Base-by-base conservation (phyloP, 2,329 filamentous ascomycete genomes). In the Aspergillus transmontanensis region DNA sequence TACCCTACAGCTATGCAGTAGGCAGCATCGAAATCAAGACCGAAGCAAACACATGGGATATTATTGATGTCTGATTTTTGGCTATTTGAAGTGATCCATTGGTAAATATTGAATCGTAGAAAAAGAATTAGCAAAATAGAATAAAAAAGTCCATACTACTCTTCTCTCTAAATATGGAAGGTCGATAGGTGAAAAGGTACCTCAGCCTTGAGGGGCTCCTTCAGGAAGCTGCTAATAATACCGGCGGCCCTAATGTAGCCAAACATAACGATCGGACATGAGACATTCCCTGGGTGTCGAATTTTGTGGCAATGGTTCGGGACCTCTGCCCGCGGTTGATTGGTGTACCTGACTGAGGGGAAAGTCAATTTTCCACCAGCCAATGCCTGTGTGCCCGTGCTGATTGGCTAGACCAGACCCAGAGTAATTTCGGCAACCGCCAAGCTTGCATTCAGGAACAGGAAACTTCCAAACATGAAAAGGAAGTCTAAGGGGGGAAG, bases 281-380 rank as follows among this genome's bases (percentile, higher is more conserved):
- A 67, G 64, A 68, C 65, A 65, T 59, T 62, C 56, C 58, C 45
- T 63, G 64, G 63, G 57, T 48, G 57, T 57, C 14, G 51, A 61
- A 60, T 50, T 57, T 63, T 66, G 64, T 64, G 62, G 66, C 58
- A 50, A 63, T 63, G 57, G 59, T 62, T 69, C 48, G 68, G 64
- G 58, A 65, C 56, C 23, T n/a, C 39, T 4, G 50, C 23, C 3
- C 6, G 7, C 23, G 26, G 7, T 2, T 75, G 71, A 75, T 75
- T 76, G 73, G 73, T 71, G 74, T 75, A 48, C 73, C 73, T 75
- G 73, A 63, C 64, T 66, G 53, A 59, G 63, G 61, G 53, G 51
- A 58, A 59, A 51, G 58, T 64, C 41, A 60, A 56, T 54, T 57
- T 59, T 46, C 62, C 65, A 63, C 59, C 56, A 50, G 56, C 28